Conservation (phyloP, 1,284 basidiomycete species). For the Ceratobasidium sp. region DNA sequence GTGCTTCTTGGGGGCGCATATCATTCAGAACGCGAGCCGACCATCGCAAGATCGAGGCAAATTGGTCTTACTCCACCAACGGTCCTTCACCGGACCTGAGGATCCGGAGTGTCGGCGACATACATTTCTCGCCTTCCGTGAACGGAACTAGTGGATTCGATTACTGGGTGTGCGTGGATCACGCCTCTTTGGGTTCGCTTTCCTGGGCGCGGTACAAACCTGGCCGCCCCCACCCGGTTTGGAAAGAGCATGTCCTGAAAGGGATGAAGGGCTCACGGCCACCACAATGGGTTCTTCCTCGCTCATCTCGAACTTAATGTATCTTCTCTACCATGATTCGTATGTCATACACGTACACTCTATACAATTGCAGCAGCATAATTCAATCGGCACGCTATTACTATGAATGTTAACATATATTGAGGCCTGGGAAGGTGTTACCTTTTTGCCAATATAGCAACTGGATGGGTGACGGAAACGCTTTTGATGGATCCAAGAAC, state of each 20-base stretch:
- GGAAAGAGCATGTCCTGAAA: neutral
- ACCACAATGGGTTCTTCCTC: neutral
- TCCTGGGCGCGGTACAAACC: conserved; percentile 1
- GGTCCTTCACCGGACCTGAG: neutral
- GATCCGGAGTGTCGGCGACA: neutral
- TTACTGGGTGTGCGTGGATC: conserved; percentile 8
- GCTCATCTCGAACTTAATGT: neutral
- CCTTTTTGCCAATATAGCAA: too few species aligned
- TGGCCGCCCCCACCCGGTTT: neutral
- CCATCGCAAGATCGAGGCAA: neutral
- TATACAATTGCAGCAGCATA: too few species aligned
- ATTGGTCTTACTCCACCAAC: neutral
- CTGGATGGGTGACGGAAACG: too few species aligned
- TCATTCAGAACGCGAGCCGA: neutral
- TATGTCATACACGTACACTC: too few species aligned
- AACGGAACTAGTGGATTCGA: neutral
- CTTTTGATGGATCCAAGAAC: too few species aligned
- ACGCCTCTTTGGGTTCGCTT: neutral
- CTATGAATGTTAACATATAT: too few species aligned
- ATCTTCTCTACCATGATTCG: neutral
- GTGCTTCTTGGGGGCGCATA: neutral
- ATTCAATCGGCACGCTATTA: too few species aligned
- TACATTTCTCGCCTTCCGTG: neutral
- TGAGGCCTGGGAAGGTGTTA: too few species aligned
- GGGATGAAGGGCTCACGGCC: neutral